Evolutionary conservation across 2,329 filamentous ascomycete species (phyloP).

Genomic region (Stylonectria norvegica): DNA sequence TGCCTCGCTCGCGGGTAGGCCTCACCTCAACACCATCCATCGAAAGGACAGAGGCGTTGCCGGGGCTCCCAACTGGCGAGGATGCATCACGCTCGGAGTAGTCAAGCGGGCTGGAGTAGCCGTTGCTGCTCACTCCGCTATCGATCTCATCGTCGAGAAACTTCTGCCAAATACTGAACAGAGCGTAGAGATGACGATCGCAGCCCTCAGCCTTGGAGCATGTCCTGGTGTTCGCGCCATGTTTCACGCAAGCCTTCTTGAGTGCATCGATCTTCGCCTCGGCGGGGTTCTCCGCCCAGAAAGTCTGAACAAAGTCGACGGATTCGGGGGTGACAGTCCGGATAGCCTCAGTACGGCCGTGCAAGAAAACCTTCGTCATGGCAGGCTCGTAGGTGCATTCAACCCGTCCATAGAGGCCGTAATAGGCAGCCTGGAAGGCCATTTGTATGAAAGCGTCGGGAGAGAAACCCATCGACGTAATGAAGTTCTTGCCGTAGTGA

Average conservation of each 20-base stretch:
- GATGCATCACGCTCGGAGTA: constrained; percentile 44
- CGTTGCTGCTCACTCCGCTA: constrained; percentile 55
- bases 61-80: constrained; percentile 51
- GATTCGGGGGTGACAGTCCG: constrained; percentile 79
- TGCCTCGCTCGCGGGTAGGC: constrained; percentile 43
- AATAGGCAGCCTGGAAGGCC: constrained; percentile 98
- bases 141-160: constrained; percentile 65
- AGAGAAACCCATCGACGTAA: constrained; percentile 94
- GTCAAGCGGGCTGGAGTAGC: constrained; percentile 60
- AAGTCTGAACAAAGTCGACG: constrained; percentile 84
- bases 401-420: constrained; percentile 87
- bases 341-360: constrained; percentile 92
- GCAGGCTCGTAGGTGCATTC: constrained; percentile 97
- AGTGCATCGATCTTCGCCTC: constrained; percentile 83
- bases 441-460: constrained; percentile 98
- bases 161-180: constrained; percentile 94
- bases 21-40: constrained; percentile 31
- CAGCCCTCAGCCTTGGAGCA: constrained; percentile 89
- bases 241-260: constrained; percentile 76
- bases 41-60: constrained; percentile 45
- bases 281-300: constrained; percentile 88
- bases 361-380: constrained; percentile 93
- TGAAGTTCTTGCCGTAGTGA: constrained; percentile 94
- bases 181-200: constrained; percentile 87
- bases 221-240: constrained; percentile 74